Evolutionary conservation across 371 early-diverging fungal species (phyloP).

Genomic region (Mortierella sp.): DNA sequence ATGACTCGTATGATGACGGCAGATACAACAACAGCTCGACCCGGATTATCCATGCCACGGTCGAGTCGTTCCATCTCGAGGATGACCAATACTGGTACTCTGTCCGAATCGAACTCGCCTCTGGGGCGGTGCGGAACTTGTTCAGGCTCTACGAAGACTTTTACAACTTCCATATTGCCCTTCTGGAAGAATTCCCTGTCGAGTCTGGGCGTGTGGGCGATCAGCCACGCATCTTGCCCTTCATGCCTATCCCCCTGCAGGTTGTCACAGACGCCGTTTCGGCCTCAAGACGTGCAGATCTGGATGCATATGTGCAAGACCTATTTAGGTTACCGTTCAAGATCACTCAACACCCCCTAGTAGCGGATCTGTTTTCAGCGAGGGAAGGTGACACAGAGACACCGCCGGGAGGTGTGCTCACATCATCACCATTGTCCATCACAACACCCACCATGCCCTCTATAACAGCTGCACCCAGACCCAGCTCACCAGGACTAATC

Average conservation of each 20-base stretch:
- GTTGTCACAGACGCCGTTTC: slow-evolving; percentile 67
- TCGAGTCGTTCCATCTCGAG: slow-evolving; percentile 66
- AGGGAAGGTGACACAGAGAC: slow-evolving; percentile 77
- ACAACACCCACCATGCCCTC: neutral
- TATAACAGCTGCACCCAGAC: neutral
- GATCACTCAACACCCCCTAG: slow-evolving; percentile 62
- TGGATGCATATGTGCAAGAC: slow-evolving; percentile 79
- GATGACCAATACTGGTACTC: slow-evolving; percentile 79
- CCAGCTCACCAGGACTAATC: slow-evolving; percentile 2
- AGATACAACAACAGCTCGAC: neutral
- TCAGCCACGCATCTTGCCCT: slow-evolving; percentile 74
- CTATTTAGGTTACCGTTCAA: slow-evolving; percentile 69
- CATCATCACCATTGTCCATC: too few relatives aligned
- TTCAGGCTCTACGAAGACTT: slow-evolving; percentile 85
- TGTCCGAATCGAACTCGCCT: slow-evolving; percentile 65
- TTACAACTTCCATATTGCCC: slow-evolving; percentile 80
- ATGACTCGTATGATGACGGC: slow-evolving; percentile 17
- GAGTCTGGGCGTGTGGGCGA: slow-evolving; percentile 77
- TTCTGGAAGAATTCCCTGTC: slow-evolving; percentile 76
- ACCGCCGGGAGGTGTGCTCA: slow-evolving; percentile 9
- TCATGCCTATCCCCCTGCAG: slow-evolving; percentile 77
- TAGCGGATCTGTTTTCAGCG: slow-evolving; percentile 73
- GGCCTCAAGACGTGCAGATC: slow-evolving; percentile 67
- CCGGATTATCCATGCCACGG: slow-evolving; percentile 60
- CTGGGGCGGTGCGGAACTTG: slow-evolving; percentile 65